Conservation (phyloP, 2,329 filamentous ascomycete genomes). For the Nemania bipapillata region DNA sequence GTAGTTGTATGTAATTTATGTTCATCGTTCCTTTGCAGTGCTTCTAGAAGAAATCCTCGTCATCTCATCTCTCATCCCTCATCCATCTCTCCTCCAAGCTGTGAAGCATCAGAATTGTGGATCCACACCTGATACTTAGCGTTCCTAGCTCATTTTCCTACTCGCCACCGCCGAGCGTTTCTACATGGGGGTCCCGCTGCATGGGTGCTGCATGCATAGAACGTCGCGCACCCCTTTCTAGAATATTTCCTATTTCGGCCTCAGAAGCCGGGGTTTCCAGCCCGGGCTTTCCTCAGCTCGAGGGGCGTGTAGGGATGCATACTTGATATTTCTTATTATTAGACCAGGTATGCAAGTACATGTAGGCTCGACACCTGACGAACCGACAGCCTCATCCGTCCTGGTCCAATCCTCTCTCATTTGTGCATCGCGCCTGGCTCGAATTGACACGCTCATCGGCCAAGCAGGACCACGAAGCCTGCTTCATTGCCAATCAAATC, state of each 20-base stretch:
- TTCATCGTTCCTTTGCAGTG: conserved; percentile 5
- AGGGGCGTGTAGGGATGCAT: not conserved
- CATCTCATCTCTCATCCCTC: no score
- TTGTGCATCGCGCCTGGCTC: not conserved
- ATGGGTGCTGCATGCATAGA: conserved; percentile 12
- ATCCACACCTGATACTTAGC: conserved; percentile 10
- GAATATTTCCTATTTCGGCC: conserved; percentile 39
- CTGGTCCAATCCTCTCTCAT: conserved; percentile 21
- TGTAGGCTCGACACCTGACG: not conserved
- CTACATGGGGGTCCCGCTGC: not conserved
- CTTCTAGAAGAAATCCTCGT: conserved; percentile 30
- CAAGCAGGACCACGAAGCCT: not conserved
- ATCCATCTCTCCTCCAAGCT: not conserved
- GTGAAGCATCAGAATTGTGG: conserved; percentile 24
- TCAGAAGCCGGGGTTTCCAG: conserved; percentile 14
- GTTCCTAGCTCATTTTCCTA: not conserved
- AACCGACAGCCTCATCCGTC: conserved; percentile 26
- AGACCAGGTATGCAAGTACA: not conserved
- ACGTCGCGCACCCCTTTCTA: conserved; percentile 27
- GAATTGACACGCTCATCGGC: conserved; percentile 11
- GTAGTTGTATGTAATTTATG: not conserved
- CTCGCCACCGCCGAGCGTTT: conserved; percentile 15
- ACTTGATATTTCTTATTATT: conserved; percentile 9
- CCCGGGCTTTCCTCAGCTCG: conserved; percentile 20
- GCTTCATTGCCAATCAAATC: conserved; percentile 26